These are phyloP conservation scores for Pleurotus citrinopileatus DNA, from an alignment of 768 basidiomycete species.

Conservation along the genomic window DNA sequence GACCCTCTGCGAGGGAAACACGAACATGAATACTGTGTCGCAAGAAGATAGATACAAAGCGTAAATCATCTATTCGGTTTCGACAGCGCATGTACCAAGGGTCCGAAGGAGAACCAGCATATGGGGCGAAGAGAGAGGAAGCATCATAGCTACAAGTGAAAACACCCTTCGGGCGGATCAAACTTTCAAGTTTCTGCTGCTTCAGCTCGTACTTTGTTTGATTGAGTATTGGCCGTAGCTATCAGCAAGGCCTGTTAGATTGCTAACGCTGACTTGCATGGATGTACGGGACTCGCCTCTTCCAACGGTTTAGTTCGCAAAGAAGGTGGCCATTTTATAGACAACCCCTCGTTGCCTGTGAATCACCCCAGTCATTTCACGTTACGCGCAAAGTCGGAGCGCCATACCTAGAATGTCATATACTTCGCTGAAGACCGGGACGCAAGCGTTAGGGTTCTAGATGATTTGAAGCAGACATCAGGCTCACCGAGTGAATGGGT, in stretches of 20 bases:
- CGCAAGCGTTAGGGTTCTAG: conserved; percentile 3
- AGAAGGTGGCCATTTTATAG: conserved; percentile 41
- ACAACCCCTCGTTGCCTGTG: conserved; percentile 34
- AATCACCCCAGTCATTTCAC: not conserved
- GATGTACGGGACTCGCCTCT: conserved; percentile 50
- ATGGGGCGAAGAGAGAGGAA: conserved; percentile 40
- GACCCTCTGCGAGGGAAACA: not conserved
- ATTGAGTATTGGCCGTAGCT: conserved; percentile 46
- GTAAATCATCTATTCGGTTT: conserved; percentile 33
- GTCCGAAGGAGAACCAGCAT: conserved; percentile 25
- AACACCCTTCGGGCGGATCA: conserved; percentile 43
- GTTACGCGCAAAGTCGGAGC: not conserved
- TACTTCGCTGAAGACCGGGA: conserved; percentile 47
- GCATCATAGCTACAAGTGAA: conserved; percentile 47
- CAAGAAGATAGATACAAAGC: conserved; percentile 31
- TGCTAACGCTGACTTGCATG: too few species aligned
- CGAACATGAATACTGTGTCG: conserved; percentile 44
- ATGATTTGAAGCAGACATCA: not conserved
- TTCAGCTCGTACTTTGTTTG: conserved; percentile 35
- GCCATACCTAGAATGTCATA: conserved; percentile 69
- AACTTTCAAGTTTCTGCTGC: conserved; percentile 33
- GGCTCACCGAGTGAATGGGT: conserved; percentile 64
- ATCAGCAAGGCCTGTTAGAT: not conserved
- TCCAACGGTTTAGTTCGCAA: conserved; percentile 41
- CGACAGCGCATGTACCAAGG: conserved; percentile 24